These are phyloP conservation scores for Pleurotus tuoliensis DNA, from an alignment of 768 basidiomycete species.

Conservation along the genomic window DNA sequence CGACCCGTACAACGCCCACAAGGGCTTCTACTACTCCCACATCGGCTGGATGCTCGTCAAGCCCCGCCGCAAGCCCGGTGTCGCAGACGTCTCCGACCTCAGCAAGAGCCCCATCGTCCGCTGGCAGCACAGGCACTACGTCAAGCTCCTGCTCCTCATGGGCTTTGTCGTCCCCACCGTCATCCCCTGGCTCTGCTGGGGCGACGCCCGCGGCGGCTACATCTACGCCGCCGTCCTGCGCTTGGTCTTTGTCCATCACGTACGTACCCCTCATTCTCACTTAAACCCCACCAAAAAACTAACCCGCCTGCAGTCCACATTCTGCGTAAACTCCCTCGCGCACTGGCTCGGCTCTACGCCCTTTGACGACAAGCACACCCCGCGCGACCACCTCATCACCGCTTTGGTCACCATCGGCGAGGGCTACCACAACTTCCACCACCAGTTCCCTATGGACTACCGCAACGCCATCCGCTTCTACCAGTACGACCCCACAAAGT, in stretches of 20 bases:
- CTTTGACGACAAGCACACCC: slow-evolving; percentile 23
- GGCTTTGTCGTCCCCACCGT: slow-evolving; percentile 7
- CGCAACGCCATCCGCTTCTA: slow-evolving; percentile 93
- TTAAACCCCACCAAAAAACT: neutral
- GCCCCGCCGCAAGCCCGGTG: slow-evolving; percentile 83
- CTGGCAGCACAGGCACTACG: slow-evolving; percentile 86
- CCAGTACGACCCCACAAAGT: slow-evolving; percentile 89
- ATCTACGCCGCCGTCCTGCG: slow-evolving; percentile 25
- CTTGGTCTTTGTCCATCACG: slow-evolving; percentile 7
- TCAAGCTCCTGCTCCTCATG: slow-evolving; percentile 1
- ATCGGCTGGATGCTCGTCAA: slow-evolving; percentile 92
- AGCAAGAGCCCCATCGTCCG: slow-evolving; percentile 71
- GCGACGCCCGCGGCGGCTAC: slow-evolving; percentile 81
- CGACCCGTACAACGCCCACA: slow-evolving; percentile 91
- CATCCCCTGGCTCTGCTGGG: slow-evolving; percentile 47
- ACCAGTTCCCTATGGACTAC: slow-evolving; percentile 95
- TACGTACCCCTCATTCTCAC: neutral
- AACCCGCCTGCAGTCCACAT: slow-evolving; percentile 63
- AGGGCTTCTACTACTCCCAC: slow-evolving; percentile 82
- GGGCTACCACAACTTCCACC: slow-evolving; percentile 98
- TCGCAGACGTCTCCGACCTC: slow-evolving; percentile 85
- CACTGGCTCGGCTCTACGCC: slow-evolving; percentile 78
- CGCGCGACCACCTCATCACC: slow-evolving; percentile 86
- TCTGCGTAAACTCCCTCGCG: slow-evolving; percentile 94
- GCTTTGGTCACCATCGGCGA: slow-evolving; percentile 90